Evolutionary conservation across 192 early-diverging fungal species (phyloP), one percentile per base, ranked within the genome.

Genomic region (Coemansia javaensis): DNA sequence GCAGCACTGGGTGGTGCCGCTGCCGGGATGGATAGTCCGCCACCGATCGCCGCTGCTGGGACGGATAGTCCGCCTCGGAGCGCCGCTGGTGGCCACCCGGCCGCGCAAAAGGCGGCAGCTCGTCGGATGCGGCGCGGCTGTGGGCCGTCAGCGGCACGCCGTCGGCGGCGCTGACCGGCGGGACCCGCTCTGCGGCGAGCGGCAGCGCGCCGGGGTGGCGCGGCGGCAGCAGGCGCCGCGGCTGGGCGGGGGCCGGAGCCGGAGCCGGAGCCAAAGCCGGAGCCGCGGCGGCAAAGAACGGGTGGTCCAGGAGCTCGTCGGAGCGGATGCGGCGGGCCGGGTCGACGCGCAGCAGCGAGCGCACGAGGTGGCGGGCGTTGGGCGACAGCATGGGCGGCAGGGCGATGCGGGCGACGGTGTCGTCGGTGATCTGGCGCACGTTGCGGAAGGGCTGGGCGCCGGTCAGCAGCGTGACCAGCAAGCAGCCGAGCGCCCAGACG

Each of bases 401-500:
- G 14, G 36, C 40, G 32, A 73, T 56, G 10, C 44, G 48, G 21
- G 55, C 46, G 61, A 88, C 50, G 56, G 77, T 3, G 40, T 81
- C 24, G 65, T 63, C 34, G 54, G 61, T 73, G n/a, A 65, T 65
- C 2, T 34, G 25, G 2, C 22, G 15, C 10, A 35, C 4, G 72
- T 70, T 68, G 40, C 82, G 75, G 62, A 90, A 90, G 0, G 88
- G 88, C 39, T 84, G 84, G 21, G 54, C 51, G 10, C 88, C 88
- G 0, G 83, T 87, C 30, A 90, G 56, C 30, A 90, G 56, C 3
- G 88, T 87, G 2, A 86, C 81, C 21, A 90, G 51, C 47, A 90
- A 60, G 38, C 88, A 90, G 1, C 88, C 88, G 0, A 90, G 62
- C 0, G 88, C 85, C 88, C 88, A 90, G 9, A 87, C 68, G 49